Conservation (phyloP, 306 rosid species). For the Prunus davidiana region DNA sequence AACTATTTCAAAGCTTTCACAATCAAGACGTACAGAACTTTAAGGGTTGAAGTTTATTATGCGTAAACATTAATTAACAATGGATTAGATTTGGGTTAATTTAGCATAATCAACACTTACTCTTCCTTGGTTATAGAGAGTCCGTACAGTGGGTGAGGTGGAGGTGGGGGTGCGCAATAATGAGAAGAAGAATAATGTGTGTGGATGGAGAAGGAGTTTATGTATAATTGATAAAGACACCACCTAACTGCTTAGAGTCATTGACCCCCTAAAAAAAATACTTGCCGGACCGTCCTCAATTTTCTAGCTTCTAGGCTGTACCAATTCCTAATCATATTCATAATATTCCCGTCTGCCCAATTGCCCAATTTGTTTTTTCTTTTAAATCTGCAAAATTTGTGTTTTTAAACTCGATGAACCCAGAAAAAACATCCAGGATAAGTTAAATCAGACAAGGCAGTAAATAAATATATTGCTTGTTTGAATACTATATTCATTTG, state of each 20-base stretch:
- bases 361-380: background rate
- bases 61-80: background rate
- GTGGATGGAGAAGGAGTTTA: constrained; percentile 19
- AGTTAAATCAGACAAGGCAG: background rate
- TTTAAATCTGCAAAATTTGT: background rate
- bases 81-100: background rate
- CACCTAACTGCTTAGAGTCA: constrained; percentile 10
- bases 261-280: background rate
- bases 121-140: too few species aligned
- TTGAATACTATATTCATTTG: too few species aligned
- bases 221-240: background rate
- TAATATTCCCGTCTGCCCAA: background rate
- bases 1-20: too few species aligned
- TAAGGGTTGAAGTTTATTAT: background rate
- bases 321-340: background rate
- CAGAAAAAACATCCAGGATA: background rate
- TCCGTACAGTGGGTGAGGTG: constrained; percentile 31
- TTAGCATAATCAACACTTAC: constrained; percentile 15
- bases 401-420: background rate
- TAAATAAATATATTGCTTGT: too few species aligned
- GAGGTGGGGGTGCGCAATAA: constrained; percentile 27
- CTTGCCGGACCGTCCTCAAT: background rate
- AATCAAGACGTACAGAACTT: background rate
- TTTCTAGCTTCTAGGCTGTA: background rate
- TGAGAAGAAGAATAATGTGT: constrained; percentile 44